phyloP scores from a whole-genome alignment of 352 stramenopile species.

The Globisporangium iwayamae region DNA sequence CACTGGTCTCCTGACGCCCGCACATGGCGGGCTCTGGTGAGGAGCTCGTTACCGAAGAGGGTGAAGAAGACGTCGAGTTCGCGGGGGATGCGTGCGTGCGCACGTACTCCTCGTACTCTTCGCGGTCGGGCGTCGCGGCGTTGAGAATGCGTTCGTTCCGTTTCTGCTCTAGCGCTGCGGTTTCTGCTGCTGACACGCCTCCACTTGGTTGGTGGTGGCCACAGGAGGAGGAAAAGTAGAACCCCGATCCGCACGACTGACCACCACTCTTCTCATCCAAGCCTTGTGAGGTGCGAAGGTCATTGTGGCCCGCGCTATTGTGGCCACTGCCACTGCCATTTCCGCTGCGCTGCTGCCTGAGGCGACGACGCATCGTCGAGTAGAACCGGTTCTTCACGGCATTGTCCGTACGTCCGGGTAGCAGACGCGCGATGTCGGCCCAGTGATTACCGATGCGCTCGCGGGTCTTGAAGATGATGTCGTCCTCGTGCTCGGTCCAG shows the following conservation, averaged over 20 bases:
- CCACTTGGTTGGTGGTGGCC: background rate
- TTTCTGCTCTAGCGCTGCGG: too few relatives aligned
- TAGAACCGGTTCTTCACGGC: slow-evolving; percentile 96
- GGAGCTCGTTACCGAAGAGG: background rate
- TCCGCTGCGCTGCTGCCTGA: slow-evolving; percentile 44
- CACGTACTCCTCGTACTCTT: background rate
- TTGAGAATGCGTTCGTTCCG: too few relatives aligned
- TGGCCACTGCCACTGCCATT: background rate
- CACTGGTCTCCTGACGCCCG: background rate
- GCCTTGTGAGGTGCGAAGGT: background rate
- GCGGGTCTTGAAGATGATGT: slow-evolving; percentile 73
- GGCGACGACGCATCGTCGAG: slow-evolving; percentile 68
- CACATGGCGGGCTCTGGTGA: background rate
- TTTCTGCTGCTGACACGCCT: background rate
- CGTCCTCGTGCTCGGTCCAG: slow-evolving; percentile 92
- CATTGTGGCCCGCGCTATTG: background rate
- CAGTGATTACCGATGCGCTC: slow-evolving; percentile 94
- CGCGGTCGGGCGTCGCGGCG: background rate
- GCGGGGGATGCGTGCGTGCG: background rate
- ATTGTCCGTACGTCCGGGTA: slow-evolving; percentile 95
- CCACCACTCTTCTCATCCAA: background rate
- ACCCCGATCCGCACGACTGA: background rate
- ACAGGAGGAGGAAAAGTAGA: background rate
- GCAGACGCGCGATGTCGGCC: slow-evolving; percentile 94
- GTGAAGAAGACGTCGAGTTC: background rate